These are phyloP conservation scores for Kuraishia ogatae DNA, from an alignment of 805 yeast species.

Conservation along the genomic window DNA sequence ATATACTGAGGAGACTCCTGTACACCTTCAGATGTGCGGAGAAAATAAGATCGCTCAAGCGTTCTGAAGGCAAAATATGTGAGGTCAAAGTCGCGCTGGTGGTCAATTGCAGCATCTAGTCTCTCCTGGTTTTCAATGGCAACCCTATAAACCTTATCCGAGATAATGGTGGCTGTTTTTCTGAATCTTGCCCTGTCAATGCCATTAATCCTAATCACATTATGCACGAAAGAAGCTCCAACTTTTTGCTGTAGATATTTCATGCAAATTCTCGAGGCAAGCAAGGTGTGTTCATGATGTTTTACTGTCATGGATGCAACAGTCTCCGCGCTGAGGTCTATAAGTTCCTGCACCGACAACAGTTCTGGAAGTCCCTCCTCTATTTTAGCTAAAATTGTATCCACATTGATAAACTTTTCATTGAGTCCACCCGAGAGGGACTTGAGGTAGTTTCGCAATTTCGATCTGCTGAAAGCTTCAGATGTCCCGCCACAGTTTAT, in stretches of 20 bases:
- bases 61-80: conserved; percentile 58
- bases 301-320: conserved; percentile 91
- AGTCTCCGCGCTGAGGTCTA: conserved; percentile 70
- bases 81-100: conserved; percentile 56
- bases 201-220: conserved; percentile 52
- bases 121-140: not conserved
- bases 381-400: conserved; percentile 36
- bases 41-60: conserved; percentile 47
- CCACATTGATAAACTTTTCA: conserved; percentile 32
- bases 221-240: conserved; percentile 67
- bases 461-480: not conserved
- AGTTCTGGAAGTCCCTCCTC: conserved; percentile 40
- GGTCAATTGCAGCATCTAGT: conserved; percentile 65
- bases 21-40: conserved; percentile 45
- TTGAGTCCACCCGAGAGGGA: conserved; percentile 25
- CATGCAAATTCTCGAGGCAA: conserved; percentile 87
- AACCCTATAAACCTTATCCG: not conserved
- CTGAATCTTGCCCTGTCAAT: conserved; percentile 50
- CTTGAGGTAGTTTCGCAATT: not conserved
- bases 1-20: conserved; percentile 57
- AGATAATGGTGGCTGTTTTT: conserved; percentile 2
- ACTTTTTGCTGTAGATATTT: conserved; percentile 81
- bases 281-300: conserved; percentile 87
- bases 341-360: conserved; percentile 32
- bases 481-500: conserved; percentile 2